These are phyloP conservation scores for Rehmannia glutinosa DNA, from an alignment of 257 asterid genomes.

Conservation along the genomic window DNA sequence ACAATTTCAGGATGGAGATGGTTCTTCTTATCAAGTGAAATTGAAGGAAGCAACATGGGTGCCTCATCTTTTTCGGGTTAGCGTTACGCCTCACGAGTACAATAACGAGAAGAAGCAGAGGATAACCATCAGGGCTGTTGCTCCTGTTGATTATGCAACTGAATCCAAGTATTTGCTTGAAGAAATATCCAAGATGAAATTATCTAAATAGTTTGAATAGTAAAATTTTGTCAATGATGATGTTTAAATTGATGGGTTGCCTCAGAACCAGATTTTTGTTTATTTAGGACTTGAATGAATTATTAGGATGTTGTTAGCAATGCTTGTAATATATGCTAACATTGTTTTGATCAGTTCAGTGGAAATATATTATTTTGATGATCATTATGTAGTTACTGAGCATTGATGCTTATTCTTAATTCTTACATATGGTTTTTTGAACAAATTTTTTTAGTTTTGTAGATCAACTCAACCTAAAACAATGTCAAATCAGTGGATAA, in stretches of 20 bases:
- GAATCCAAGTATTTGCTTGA: conserved; percentile 69
- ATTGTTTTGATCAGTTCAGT: neutral
- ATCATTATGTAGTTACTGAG: too few species aligned
- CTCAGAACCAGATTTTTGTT: neutral
- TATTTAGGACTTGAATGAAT: neutral
- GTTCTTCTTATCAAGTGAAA: conserved; percentile 30
- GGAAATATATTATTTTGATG: neutral
- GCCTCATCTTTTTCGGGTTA: conserved; percentile 69
- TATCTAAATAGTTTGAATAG: conserved; percentile 25
- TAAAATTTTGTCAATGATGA: neutral
- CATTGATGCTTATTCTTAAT: too few species aligned
- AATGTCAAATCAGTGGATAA: too few species aligned
- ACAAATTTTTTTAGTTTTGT: too few species aligned
- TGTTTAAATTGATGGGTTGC: neutral
- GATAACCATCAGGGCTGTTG: conserved; percentile 67
- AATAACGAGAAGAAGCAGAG: conserved; percentile 82
- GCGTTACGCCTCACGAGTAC: conserved; percentile 64
- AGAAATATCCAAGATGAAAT: conserved; percentile 60
- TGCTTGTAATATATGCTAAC: conserved; percentile 26
- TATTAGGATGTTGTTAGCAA: neutral
- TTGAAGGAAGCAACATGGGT: conserved; percentile 66
- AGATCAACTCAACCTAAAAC: too few species aligned
- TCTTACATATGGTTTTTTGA: too few species aligned
- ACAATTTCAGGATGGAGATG: conserved; percentile 46
- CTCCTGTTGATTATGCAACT: conserved; percentile 68